Base-by-base conservation (phyloP, 768 basidiomycete species). In the Leccinum boreale region DNA sequence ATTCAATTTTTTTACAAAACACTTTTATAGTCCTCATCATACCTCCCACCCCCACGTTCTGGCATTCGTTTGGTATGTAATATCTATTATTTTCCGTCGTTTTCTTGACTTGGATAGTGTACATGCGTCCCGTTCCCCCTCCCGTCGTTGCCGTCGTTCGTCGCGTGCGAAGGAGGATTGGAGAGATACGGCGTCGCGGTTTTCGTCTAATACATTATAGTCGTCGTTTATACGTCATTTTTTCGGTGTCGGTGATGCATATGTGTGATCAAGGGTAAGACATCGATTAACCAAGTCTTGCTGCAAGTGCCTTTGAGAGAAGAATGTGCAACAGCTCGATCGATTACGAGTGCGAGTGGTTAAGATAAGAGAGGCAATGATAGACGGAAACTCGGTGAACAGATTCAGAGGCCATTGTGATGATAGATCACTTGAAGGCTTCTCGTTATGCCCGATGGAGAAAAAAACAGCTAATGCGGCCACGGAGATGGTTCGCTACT, bases 151-250 rank as follows among this genome's bases (percentile, higher is more conserved):
- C 21, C 23, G 12, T 21, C 17, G 46, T 15, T 15, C 15, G 23
- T 45, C 6, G 44, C 3, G 6, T 24, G 7, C 46, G 46, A 14
- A 14, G 36, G 36, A 42, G 39, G 58, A 55, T 36, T 24, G 42
- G 24, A 29, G 44, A 14, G 31, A 21, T 19, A 44, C 19, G 59
- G 58, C 51, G 63, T 54, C 60, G 67, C 59, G 57, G 54, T 70
- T 59, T 65, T 47, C 19, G 23, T 24, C 67, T 73, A 73, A 73
- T 71, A 71, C 65, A 23, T 73, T 70, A 73, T 73, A 70, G 62
- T 70, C 65, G 36, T 73, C 60, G 65, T 71, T 70, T 70, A 73
- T 73, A 69, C 61, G 50, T 19, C 11, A 12, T 14, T 24, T 28
- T 28, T 28, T 33, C 9, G 21, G 12, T 29, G n/a, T 50, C 5